Percentiles rank a stretch among this genome's conserved stretches.
phyloP scores from a whole-genome alignment of 225 moss, liverwort and hornwort genomes.

The Bryoerythrophyllum caledonicum region DNA sequence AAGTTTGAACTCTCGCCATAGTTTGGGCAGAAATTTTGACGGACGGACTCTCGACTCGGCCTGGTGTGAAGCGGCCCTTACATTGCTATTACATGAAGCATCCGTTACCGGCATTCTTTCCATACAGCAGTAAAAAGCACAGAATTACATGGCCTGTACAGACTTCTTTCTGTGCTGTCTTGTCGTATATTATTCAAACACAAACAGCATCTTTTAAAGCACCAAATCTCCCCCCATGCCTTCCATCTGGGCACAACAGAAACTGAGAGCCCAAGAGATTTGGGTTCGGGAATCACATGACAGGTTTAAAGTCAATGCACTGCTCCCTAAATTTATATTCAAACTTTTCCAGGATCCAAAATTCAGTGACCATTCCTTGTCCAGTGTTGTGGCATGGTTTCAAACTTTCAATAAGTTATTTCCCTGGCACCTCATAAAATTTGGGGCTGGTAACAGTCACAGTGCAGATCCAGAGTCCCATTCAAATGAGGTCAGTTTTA shows the following conservation, averaged over 20 bases:
- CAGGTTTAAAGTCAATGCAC: constrained; percentile 13
- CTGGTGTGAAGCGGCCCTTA: too few relatives aligned
- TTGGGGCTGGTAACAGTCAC: neutral
- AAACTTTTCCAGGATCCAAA: neutral
- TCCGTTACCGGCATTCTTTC: too few relatives aligned
- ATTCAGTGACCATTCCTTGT: neutral
- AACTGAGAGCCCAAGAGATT: neutral
- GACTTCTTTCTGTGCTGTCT: too few relatives aligned
- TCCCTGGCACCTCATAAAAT: neutral
- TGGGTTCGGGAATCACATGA: neutral
- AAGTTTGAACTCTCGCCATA: too few relatives aligned
- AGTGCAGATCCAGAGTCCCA: too few relatives aligned
- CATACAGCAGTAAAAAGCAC: neutral
- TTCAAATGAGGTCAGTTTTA: too few relatives aligned
- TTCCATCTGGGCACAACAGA: neutral
- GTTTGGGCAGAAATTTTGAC: too few relatives aligned
- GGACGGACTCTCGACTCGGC: too few relatives aligned
- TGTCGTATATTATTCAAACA: neutral
- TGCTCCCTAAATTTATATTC: neutral
- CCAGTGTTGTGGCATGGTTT: neutral
- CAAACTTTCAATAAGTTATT: too few relatives aligned
- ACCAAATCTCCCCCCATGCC: neutral
- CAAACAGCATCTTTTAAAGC: neutral
- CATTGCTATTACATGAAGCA: too few relatives aligned
- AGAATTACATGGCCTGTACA: neutral